Evolutionary conservation across 2,329 filamentous ascomycete species (phyloP), one percentile per base, ranked within the genome.

Genomic region (Diaporthe citrichinensis): DNA sequence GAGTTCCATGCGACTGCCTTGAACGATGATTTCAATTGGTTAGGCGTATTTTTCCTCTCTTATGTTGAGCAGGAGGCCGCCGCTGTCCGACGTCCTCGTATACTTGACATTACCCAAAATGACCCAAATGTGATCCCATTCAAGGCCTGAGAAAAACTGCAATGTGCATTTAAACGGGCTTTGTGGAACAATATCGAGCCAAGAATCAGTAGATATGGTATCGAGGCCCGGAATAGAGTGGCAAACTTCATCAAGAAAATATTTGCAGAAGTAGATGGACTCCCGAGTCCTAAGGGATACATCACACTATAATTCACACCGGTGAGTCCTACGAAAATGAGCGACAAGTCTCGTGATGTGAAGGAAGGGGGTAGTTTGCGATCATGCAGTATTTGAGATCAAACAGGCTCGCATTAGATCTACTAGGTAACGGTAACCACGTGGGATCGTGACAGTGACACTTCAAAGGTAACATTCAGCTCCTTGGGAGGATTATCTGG

Each of bases 311-410:
- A n/a, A 39, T 53, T 36, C 31, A 68, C 65, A 65, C 59, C 39
- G 39, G 65, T 53, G 23, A 68, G 46, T n/a, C 23, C 49, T 15
- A 28, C 46, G 31, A 36, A 41, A 68, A 39, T n/a, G 46, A 68
- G 31, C 23, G 31, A 68, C 34, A 53, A 36, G 65, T 41, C 65
- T 68, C 46, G 46, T 68, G 65, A 53, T 28, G 44, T n/a, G 15
- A 28, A 25, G 49, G 34, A 68, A 53, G 65, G 65, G 46, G 23
- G 46, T 68, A 68, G 46, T 68, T 68, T 68, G 65, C 65, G 65
- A 68, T 68, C 65, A 68, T 68, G 65, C 41, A 51, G 31, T 68
- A 31, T 51, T 51, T 14, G 44, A 31, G 62, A 36, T 68, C 44
- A 39, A 4, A 31, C 31, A 8, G 44, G 31, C 34, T 51, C 62